A percentile compares a stretch with the other conserved stretches of the same genome.
Evolutionary conservation across 2,329 filamentous ascomycete species (phyloP).

Genomic region (Exophiala oligosperma): DNA sequence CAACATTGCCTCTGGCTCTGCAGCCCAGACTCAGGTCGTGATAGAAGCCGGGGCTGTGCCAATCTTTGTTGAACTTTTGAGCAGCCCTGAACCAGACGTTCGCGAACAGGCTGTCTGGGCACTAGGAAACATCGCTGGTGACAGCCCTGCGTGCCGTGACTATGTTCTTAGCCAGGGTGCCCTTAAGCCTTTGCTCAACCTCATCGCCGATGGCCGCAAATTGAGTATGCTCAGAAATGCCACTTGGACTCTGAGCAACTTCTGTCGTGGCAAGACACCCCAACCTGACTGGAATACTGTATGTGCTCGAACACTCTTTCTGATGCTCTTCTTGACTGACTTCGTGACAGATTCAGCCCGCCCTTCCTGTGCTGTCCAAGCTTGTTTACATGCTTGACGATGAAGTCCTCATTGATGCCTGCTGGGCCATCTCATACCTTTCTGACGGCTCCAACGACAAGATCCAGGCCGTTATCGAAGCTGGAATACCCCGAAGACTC

Average conservation of each 20-base stretch:
- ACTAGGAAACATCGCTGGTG: slow-evolving; percentile 96
- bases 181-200: slow-evolving; percentile 81
- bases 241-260: slow-evolving; percentile 99
- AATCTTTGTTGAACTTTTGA: slow-evolving; percentile 95
- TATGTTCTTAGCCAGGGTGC: slow-evolving; percentile 92
- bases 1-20: slow-evolving; percentile 97
- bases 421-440: slow-evolving; percentile 98
- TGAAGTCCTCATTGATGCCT: slow-evolving; percentile 96
- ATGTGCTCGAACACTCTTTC: slow-evolving; percentile 43
- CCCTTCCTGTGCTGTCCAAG: slow-evolving; percentile 92
- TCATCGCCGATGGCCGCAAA: slow-evolving; percentile 96
- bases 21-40: slow-evolving; percentile 96
- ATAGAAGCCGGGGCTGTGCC: slow-evolving; percentile 97
- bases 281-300: slow-evolving; percentile 98
- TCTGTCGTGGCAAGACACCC: slow-evolving; percentile 98
- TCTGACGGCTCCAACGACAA: slow-evolving; percentile 98
- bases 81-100: slow-evolving; percentile 95
- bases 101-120: slow-evolving; percentile 98
- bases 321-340: slow-evolving; percentile 28
- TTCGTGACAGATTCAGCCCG: slow-evolving; percentile 75
- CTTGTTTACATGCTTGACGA: slow-evolving; percentile 98
- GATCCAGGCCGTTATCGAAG: slow-evolving; percentile 98
- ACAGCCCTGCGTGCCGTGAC: slow-evolving; percentile 95
- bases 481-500: slow-evolving; percentile 90
- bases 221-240: slow-evolving; percentile 98